A percentile compares a stretch with the other conserved stretches of the same genome.
phyloP scores from a whole-genome alignment of 73 alveolate species.

The Paramecium bursaria region DNA sequence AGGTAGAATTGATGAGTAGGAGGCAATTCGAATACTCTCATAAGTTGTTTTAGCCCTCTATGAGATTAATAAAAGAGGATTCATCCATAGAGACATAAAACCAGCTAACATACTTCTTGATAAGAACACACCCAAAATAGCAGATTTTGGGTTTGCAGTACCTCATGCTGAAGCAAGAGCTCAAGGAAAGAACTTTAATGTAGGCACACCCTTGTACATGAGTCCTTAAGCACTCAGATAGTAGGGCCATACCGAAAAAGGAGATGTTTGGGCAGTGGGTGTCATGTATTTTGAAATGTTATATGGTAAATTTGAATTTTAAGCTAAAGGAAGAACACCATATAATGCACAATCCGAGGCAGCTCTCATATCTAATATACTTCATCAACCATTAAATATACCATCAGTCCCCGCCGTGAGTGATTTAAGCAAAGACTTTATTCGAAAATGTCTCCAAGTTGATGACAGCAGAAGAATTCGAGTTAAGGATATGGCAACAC shows the following conservation, averaged over 20 bases:
- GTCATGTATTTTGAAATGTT: conserved; percentile 62
- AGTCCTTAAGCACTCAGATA: conserved; percentile 64
- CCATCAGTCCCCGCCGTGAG: conserved; percentile 2
- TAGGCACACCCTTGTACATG: conserved; percentile 71
- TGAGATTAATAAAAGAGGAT: conserved; percentile 54
- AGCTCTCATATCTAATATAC: conserved; percentile 31
- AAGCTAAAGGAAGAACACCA: conserved; percentile 45
- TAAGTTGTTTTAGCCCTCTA: conserved; percentile 46
- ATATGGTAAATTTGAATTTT: conserved; percentile 45
- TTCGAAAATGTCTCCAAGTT: conserved; percentile 6
- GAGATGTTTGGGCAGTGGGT: conserved; percentile 75
- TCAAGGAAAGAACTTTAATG: conserved; percentile 52
- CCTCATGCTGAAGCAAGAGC: conserved; percentile 64
- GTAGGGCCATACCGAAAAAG: conserved; percentile 59
- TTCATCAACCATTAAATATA: background rate
- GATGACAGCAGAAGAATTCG: conserved; percentile 34
- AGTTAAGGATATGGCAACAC: conserved; percentile 41
- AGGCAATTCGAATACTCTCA: conserved; percentile 49
- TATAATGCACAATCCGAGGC: conserved; percentile 54
- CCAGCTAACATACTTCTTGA: conserved; percentile 64
- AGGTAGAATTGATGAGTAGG: conserved; percentile 56
- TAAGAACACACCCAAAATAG: conserved; percentile 58
- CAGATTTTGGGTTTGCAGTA: conserved; percentile 68
- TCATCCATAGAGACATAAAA: conserved; percentile 65
- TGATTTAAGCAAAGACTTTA: conserved; percentile 28